Conservation (phyloP, 2,329 filamentous ascomycete species). For the Nakataea oryzae region DNA sequence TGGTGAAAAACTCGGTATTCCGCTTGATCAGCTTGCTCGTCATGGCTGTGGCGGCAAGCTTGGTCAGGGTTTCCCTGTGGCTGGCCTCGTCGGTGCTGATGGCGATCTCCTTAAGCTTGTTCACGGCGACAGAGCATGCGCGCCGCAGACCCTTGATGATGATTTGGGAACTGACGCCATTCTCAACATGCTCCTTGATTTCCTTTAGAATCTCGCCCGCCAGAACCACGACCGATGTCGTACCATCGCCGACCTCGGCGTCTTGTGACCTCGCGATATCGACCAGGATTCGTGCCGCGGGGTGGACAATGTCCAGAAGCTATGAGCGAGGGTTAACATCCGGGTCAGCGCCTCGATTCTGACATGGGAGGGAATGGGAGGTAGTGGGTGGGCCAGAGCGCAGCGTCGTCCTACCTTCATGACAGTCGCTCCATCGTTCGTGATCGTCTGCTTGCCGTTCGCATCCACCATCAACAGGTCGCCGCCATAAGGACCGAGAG, state of each 20-base stretch:
- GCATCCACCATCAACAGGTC: conserved; percentile 92
- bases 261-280: conserved; percentile 99
- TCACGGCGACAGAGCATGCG: conserved; percentile 83
- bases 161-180: conserved; percentile 92
- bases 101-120: conserved; percentile 98
- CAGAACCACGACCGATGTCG: conserved; percentile 91
- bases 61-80: conserved; percentile 76
- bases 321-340: conserved; percentile 21
- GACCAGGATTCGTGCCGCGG: conserved; percentile 90
- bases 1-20: conserved; percentile 94
- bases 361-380: neutral
- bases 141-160: conserved; percentile 94
- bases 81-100: conserved; percentile 74
- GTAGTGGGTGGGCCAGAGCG: neutral
- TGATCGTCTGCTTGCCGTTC: conserved; percentile 95
- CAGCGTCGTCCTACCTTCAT: conserved; percentile 65
- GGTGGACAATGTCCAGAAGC: conserved; percentile 97
- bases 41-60: conserved; percentile 93
- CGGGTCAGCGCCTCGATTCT: neutral
- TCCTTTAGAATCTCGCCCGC: conserved; percentile 98
- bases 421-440: conserved; percentile 96
- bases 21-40: conserved; percentile 98
- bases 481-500: conserved; percentile 90
- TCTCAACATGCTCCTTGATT: conserved; percentile 90
- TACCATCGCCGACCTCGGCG: conserved; percentile 96